phyloP scores from a whole-genome alignment of 2,329 filamentous ascomycete species.

The Alternaria triticimaculans region DNA sequence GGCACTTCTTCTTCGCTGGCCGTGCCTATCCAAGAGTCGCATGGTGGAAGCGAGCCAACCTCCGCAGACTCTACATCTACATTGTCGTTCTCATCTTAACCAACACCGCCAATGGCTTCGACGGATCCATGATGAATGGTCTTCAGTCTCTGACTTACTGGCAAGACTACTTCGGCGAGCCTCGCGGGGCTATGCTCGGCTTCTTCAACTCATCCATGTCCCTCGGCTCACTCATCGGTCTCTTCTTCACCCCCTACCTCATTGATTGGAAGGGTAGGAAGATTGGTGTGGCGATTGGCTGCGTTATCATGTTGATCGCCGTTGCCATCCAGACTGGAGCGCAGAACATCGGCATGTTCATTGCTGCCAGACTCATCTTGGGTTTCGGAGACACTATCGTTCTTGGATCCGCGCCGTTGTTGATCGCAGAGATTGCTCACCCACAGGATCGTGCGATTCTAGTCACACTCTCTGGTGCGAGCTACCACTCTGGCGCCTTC shows the following conservation, averaged over 20 bases:
- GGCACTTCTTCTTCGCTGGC: slow-evolving; percentile 23
- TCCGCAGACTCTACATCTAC: slow-evolving; percentile 19
- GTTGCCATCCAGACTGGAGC: slow-evolving; percentile 33
- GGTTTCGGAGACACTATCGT: slow-evolving; percentile 37
- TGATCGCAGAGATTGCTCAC: slow-evolving; percentile 57
- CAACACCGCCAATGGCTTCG: slow-evolving; percentile 55
- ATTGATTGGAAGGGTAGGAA: slow-evolving; percentile 34
- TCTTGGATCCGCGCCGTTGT: slow-evolving; percentile 30
- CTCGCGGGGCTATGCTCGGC: slow-evolving; percentile 36
- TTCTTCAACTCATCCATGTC: slow-evolving; percentile 29
- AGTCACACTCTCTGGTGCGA: slow-evolving; percentile 36
- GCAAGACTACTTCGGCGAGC: slow-evolving; percentile 31
- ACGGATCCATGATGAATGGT: slow-evolving; percentile 51
- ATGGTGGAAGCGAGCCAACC: slow-evolving; percentile 16
- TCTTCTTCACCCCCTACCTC: slow-evolving; percentile 28
- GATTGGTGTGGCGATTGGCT: slow-evolving; percentile 35
- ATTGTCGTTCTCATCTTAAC: slow-evolving; percentile 18
- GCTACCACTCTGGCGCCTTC: slow-evolving; percentile 51
- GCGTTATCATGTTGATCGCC: slow-evolving; percentile 35
- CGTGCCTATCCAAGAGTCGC: slow-evolving; percentile 12
- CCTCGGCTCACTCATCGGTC: slow-evolving; percentile 25
- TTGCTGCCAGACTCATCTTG: slow-evolving; percentile 35
- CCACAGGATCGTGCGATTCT: slow-evolving; percentile 36
- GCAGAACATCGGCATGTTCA: slow-evolving; percentile 37
- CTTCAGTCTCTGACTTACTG: slow-evolving; percentile 30